Conservation (phyloP, 2,329 filamentous ascomycete genomes). For the Aphanoascus verrucosus region DNA sequence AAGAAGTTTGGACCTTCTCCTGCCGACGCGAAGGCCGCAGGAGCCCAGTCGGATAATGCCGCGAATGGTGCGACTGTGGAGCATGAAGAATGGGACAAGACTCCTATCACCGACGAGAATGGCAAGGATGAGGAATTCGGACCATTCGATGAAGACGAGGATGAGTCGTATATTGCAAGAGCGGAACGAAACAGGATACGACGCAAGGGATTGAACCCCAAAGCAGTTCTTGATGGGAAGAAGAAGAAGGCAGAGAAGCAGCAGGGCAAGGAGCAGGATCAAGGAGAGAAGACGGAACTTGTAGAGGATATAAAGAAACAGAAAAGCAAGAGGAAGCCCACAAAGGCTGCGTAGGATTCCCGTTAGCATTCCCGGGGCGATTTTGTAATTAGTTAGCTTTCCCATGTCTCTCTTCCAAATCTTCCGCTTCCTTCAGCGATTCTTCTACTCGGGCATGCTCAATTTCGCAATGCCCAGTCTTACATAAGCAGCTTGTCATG, state of each 20-base stretch:
- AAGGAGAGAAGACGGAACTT: conserved; percentile 1
- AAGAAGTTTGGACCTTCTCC: conserved; percentile 80
- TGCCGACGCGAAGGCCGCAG: conserved; percentile 20
- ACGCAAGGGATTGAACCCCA: conserved; percentile 62
- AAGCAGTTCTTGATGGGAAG: conserved; percentile 40
- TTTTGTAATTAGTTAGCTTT: background rate
- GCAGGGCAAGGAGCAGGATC: conserved; percentile 16
- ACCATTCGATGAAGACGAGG: conserved; percentile 64
- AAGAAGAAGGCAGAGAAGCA: conserved; percentile 17
- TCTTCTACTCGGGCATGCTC: no score
- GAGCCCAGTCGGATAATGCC: conserved; percentile 20
- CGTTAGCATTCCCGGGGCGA: conserved; percentile 21
- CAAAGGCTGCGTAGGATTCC: conserved; percentile 12
- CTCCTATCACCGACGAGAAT: conserved; percentile 48
- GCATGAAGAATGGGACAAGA: conserved; percentile 53
- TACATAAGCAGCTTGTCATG: no score
- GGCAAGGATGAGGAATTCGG: conserved; percentile 50
- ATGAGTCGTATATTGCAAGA: conserved; percentile 59
- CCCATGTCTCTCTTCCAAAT: background rate
- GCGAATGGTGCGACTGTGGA: conserved; percentile 27
- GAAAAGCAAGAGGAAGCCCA: conserved; percentile 3
- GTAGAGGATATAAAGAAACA: conserved; percentile 1
- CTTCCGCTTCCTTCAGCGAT: background rate
- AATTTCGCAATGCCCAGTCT: no score
- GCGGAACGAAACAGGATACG: conserved; percentile 64